Conservation (phyloP, 768 basidiomycete genomes). For the Kwoniella bestiolae region DNA sequence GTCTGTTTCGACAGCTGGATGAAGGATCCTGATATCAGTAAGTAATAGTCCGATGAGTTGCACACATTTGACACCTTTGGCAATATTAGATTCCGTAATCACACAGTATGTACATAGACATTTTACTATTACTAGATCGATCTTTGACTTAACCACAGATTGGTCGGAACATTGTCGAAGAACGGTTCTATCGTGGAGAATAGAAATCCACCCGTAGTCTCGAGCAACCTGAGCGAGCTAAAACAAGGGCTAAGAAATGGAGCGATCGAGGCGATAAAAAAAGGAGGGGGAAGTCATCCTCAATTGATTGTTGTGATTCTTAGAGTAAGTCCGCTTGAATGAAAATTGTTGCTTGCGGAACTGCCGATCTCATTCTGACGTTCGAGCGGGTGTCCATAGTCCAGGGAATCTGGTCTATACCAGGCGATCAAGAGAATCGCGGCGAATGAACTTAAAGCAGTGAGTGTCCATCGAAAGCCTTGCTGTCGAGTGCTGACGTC, state of each 20-base stretch:
- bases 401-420: conserved; percentile 28
- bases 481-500: too few species aligned
- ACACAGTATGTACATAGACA: neutral
- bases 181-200: conserved; percentile 39
- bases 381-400: conserved; percentile 4
- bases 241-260: conserved; percentile 28
- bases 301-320: conserved; percentile 49
- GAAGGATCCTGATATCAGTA: conserved; percentile 23
- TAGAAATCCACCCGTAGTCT: conserved; percentile 25
- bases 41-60: conserved; percentile 13
- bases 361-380: neutral
- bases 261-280: conserved; percentile 32
- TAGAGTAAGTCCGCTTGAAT: conserved; percentile 42
- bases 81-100: neutral
- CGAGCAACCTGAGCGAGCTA: conserved; percentile 18
- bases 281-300: conserved; percentile 35
- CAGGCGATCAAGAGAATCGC: neutral
- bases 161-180: conserved; percentile 9
- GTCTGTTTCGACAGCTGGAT: conserved; percentile 36
- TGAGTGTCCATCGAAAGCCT: neutral
- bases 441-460: neutral
- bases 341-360: too few species aligned
- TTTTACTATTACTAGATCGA: neutral
- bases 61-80: too few species aligned
- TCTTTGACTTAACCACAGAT: conserved; percentile 3